These are phyloP conservation scores for Flaveria linearis DNA, from an alignment of 129 eudicot species.

Conservation along the genomic window DNA sequence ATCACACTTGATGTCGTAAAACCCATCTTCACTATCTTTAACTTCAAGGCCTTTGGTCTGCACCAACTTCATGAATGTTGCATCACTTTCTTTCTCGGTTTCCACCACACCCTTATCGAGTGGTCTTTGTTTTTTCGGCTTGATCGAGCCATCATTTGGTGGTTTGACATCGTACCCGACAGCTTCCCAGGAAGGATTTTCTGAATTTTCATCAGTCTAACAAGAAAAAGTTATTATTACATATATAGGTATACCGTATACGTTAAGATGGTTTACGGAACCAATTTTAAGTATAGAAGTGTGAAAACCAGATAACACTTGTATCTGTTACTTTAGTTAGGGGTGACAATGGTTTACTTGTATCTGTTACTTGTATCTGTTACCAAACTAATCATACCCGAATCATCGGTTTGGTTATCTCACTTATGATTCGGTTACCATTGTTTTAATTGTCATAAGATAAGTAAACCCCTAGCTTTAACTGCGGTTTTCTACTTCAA, in stretches of 20 bases:
- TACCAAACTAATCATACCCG: too few species aligned
- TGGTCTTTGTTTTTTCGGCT: conserved; percentile 53
- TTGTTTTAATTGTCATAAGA: too few species aligned
- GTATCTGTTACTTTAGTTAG: too few species aligned
- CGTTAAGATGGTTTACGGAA: too few species aligned
- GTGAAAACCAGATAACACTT: too few species aligned
- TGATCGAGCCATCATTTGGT: conserved; percentile 12
- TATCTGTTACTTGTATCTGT: too few species aligned
- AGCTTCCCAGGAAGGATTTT: conserved; percentile 80
- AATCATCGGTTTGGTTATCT: too few species aligned
- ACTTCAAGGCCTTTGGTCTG: conserved; percentile 60
- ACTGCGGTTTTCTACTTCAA: too few species aligned
- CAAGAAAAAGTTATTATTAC: conserved; percentile 16
- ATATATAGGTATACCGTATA: not conserved
- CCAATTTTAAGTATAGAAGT: too few species aligned
- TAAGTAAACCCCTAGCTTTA: too few species aligned
- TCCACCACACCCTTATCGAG: conserved; percentile 80
- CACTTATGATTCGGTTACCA: too few species aligned
- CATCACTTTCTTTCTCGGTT: conserved; percentile 42
- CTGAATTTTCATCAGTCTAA: conserved; percentile 76
- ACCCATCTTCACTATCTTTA: conserved; percentile 33
- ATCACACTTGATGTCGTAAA: conserved; percentile 66
- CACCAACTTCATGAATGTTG: conserved; percentile 50
- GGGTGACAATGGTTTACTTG: too few species aligned
- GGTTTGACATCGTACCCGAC: conserved; percentile 66